phyloP scores from a whole-genome alignment of 176 grass and related monocot species.

The Juncus effusus region DNA sequence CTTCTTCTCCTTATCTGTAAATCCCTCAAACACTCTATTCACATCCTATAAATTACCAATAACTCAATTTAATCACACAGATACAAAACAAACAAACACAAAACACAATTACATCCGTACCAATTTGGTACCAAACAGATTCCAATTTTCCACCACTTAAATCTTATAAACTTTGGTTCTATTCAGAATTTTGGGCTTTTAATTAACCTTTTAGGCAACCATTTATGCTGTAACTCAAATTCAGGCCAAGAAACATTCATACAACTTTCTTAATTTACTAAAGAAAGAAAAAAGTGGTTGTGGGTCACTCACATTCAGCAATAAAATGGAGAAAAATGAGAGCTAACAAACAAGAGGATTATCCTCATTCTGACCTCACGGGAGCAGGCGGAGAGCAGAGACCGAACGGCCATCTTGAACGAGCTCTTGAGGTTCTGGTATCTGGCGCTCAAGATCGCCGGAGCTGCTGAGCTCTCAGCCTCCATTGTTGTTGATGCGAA shows the following conservation, averaged over 20 bases:
- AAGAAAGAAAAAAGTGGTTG: too few species aligned
- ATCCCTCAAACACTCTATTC: conserved; percentile 20
- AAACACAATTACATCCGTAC: background rate
- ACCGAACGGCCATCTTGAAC: background rate
- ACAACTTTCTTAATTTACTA: too few species aligned
- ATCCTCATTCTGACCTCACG: conserved; percentile 21
- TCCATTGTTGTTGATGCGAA: conserved; percentile 5
- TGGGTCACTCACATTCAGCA: background rate
- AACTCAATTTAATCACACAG: background rate
- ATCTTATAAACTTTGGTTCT: too few species aligned
- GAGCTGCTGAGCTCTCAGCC: conserved; percentile 11
- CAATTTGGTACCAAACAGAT: background rate
- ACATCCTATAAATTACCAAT: conserved; percentile 3
- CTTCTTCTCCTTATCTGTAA: conserved; percentile 7
- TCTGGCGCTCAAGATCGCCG: conserved; percentile 4
- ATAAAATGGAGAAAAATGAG: background rate
- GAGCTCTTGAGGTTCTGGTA: conserved; percentile 1
- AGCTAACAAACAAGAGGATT: background rate
- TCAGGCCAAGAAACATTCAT: too few species aligned
- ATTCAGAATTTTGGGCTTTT: too few species aligned
- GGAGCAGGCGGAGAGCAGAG: conserved; percentile 10
- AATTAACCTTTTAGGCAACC: too few species aligned
- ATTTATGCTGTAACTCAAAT: too few species aligned
- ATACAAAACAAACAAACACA: background rate
- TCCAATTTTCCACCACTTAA: too few species aligned